Base-by-base conservation (phyloP, 352 stramenopile genomes). In the Globisporangium rhizosaccharum region DNA sequence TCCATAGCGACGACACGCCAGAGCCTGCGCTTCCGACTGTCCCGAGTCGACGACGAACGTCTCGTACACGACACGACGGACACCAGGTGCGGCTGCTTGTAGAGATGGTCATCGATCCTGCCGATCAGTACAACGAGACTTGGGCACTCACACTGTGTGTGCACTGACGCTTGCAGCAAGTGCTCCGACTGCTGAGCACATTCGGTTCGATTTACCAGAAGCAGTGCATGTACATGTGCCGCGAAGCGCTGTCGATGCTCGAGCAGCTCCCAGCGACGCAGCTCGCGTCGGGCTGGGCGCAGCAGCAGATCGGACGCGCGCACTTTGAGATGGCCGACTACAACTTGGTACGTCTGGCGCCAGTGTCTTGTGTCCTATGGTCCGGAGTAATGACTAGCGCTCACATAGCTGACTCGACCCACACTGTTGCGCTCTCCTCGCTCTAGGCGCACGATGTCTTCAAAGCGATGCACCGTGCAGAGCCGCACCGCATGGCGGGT, bases 261-360 rank as follows among this genome's bases (percentile, higher is more conserved):
- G 64, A 94, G 44, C 68, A 65, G 45, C 78, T 98, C 33, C 94
- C 94, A 41, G 57, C 68, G 2, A 62, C 69, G 17, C 96, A 98
- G 54, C 85, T 83, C 37, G 73, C 83, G 41, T 98, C 93, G n/a
- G 91, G 92, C 25, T 99, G 95, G 94, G 91, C 85, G 0, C 81
- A 96, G 54, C 90, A 98, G 59, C 94, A 98, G 69, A 82, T 98
- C 53, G 97, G 93, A 5, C 75, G 87, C 36, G 88, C 92, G n/a
- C 85, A 98, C 70, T 98, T 98, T 65, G 96, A 99, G 73, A 85
- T 97, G 68, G 92, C 90, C 3, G 91, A 99, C 53, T 99, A 99
- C 72, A 81, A 79, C 8, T 51, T 71, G 68, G 76, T 85, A 33
- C 33, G 51, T 39, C 33, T 39, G 10, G 8, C 33, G 10, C 7